Evolutionary conservation across 306 rosid species (phyloP), one percentile per base, ranked within the genome.

Genomic region (Vachellia pachyceras): DNA sequence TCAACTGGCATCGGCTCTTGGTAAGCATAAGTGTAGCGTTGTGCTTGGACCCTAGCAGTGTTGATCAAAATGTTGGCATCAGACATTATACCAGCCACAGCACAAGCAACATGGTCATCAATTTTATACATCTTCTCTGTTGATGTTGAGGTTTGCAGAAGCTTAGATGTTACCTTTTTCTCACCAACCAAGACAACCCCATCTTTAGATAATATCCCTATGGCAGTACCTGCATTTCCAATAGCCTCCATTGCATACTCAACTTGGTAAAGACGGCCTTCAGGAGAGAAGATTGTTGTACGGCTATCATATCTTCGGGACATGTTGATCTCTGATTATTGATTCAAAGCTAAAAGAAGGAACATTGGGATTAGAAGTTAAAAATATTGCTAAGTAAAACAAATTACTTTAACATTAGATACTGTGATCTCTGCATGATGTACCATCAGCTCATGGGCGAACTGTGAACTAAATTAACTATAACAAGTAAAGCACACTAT

Each of bases 1-100:
- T 87, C 90, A 66, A 84, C 90, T 9, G 90, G 90, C 90, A 87
- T 87, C 10, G 90, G 90, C 86, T 87, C 87, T 81, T 84, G 90
- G 69, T 87, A 87, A 10, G 86, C 77, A 1, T 50, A 82, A 8
- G 90, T 70, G 82, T 84, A 87, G 73, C 86, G 90, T 36, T 87
- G 90, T 18, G 90, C 90, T 81, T 84, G 86, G 71, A 87, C 85
- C 82, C 90, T 87, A 1, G 90, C 90, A 0, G 86, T 87, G 5
- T 87, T 87, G 86, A 87, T 87, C 12, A 87, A 84, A 82, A 87
- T 87, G 78, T 87, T 87, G 40, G 90, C 90, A 57, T 87, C 87
- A 10, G 90, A 87, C 90, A 87, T 87, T 64, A 87, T 87, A 63
- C 87, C 90, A 36, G 90, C 90, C 29, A 87, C 90, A 17, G 87